Conservation (phyloP, 2,329 filamentous ascomycete species). For the Cylindrodendrum hubeiense region DNA sequence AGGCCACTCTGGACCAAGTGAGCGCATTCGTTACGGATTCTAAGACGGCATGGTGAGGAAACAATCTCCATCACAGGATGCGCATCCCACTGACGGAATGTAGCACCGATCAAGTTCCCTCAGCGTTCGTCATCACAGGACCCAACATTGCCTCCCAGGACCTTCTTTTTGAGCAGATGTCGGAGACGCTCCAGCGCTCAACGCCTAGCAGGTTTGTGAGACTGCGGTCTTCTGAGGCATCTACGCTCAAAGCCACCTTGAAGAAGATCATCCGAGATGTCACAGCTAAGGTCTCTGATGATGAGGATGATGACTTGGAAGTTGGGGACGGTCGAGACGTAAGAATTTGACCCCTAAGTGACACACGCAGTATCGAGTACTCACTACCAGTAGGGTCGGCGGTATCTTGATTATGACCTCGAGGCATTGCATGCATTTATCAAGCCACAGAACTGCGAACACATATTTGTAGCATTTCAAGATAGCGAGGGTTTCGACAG, state of each 20-base stretch:
- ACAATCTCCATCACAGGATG: neutral
- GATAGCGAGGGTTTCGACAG: slow-evolving; percentile 88
- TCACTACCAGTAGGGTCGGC: slow-evolving; percentile 63
- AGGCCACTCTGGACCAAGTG: slow-evolving; percentile 70
- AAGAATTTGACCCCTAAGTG: slow-evolving; percentile 27
- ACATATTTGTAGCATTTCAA: slow-evolving; percentile 80
- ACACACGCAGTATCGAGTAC: neutral
- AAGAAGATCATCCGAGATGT: slow-evolving; percentile 80
- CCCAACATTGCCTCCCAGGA: slow-evolving; percentile 83
- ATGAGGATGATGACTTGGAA: slow-evolving; percentile 69
- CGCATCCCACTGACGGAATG: slow-evolving; percentile 28
- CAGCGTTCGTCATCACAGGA: slow-evolving; percentile 81
- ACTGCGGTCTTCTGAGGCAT: slow-evolving; percentile 77
- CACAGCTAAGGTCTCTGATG: slow-evolving; percentile 61
- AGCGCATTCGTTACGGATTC: slow-evolving; percentile 64
- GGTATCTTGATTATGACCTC: slow-evolving; percentile 83
- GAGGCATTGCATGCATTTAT: slow-evolving; percentile 75
- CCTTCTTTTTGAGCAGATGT: slow-evolving; percentile 78
- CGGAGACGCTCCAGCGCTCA: slow-evolving; percentile 63
- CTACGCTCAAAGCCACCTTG: slow-evolving; percentile 78
- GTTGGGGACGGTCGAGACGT: slow-evolving; percentile 62
- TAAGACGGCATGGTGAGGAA: slow-evolving; percentile 47
- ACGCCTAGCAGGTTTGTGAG: slow-evolving; percentile 70
- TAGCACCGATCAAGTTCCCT: slow-evolving; percentile 67
- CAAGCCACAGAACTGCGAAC: slow-evolving; percentile 63